Conservation (phyloP, 2,329 filamentous ascomycete genomes). For the Microsporum ferrugineum region DNA sequence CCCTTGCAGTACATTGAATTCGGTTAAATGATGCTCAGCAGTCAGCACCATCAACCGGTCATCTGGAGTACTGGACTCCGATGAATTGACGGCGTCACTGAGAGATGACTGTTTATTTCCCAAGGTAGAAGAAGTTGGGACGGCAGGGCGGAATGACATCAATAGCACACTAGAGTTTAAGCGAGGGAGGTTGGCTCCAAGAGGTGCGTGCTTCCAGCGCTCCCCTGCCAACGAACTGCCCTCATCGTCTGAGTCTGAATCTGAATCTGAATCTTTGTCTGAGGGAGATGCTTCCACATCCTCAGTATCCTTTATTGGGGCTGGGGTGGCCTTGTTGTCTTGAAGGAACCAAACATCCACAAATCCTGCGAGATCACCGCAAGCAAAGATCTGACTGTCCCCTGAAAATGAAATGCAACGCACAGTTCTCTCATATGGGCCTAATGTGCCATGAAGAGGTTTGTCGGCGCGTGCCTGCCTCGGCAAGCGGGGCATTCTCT, state of each 20-base stretch:
- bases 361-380: slow-evolving; percentile 70
- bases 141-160: slow-evolving; percentile 51
- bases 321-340: slow-evolving; percentile 39
- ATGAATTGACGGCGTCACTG: too few species aligned
- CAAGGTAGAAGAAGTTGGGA: slow-evolving; percentile 33
- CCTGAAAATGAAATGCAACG: slow-evolving; percentile 65
- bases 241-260: slow-evolving; percentile 21
- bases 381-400: slow-evolving; percentile 66
- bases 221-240: slow-evolving; percentile 35
- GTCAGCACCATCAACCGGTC: slow-evolving; percentile 51
- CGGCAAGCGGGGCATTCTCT: slow-evolving; percentile 29
- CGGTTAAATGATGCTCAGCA: slow-evolving; percentile 55
- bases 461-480: slow-evolving; percentile 30
- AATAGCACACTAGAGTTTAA: slow-evolving; percentile 54
- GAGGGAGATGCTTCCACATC: slow-evolving; percentile 34
- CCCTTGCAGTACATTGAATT: slow-evolving; percentile 69
- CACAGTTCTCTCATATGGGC: slow-evolving; percentile 66
- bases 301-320: slow-evolving; percentile 22
- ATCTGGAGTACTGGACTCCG: slow-evolving; percentile 28
- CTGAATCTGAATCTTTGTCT: slow-evolving; percentile 33
- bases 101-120: not conserved
- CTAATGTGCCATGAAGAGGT: slow-evolving; percentile 54
- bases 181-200: slow-evolving; percentile 56
- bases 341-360: slow-evolving; percentile 76
- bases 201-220: slow-evolving; percentile 64